phyloP scores from a whole-genome alignment of 1,139 yeast species.

The Wickerhamomyces sp. region DNA sequence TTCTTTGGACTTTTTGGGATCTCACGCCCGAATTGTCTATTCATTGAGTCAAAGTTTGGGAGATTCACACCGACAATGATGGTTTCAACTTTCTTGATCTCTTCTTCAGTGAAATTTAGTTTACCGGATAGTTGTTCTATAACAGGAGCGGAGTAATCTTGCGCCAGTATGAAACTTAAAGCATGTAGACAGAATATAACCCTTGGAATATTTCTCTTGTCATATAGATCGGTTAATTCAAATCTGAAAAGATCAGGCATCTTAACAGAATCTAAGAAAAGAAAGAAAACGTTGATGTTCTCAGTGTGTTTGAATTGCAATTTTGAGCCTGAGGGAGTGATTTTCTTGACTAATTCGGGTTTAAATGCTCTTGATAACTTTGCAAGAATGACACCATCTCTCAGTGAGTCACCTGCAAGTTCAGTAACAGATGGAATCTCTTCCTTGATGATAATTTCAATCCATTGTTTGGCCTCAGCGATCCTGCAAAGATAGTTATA shows the following conservation, averaged over 20 bases:
- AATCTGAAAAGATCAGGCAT: constrained; percentile 86
- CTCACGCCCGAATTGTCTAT: constrained; percentile 19
- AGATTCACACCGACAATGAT: constrained; percentile 57
- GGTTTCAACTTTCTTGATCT: constrained; percentile 62
- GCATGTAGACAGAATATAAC: constrained; percentile 95
- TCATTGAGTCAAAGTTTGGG: constrained; percentile 51
- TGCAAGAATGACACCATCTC: constrained; percentile 85
- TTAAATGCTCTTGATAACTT: constrained; percentile 68
- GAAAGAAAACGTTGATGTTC: constrained; percentile 81
- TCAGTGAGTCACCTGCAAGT: constrained; percentile 52
- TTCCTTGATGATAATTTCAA: constrained; percentile 52
- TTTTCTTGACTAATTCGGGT: constrained; percentile 55
- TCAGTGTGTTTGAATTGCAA: constrained; percentile 89
- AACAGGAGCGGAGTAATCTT: constrained; percentile 42
- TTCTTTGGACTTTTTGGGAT: constrained; percentile 6
- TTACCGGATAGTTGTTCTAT: constrained; percentile 63
- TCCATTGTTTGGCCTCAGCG: constrained; percentile 78
- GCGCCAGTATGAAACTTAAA: constrained; percentile 64
- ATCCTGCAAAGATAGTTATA: constrained; percentile 89
- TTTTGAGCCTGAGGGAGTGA: constrained; percentile 48
- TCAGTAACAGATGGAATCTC: constrained; percentile 48
- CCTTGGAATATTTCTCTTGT: constrained; percentile 87
- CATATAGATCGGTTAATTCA: constrained; percentile 89
- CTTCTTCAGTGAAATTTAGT: constrained; percentile 59
- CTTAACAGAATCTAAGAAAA: constrained; percentile 60